Percentiles rank a stretch among this genome's conserved stretches.
phyloP scores from a whole-genome alignment of 495 filamentous ascomycete genomes.

The Choiromyces venosus region DNA sequence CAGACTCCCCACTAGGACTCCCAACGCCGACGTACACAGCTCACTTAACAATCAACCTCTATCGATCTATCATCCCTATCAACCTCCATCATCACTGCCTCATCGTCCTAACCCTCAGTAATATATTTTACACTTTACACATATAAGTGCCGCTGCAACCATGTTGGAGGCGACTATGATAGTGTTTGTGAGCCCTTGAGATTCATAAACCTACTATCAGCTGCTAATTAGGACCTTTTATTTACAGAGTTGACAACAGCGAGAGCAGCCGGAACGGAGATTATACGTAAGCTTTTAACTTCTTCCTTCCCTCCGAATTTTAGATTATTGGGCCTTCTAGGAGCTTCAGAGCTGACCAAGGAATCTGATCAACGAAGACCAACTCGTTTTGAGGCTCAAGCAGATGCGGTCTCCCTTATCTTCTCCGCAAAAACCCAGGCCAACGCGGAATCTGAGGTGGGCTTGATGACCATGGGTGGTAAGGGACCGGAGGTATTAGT shows the following conservation, averaged over 20 bases:
- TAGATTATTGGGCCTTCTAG: not conserved
- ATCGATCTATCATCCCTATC: slow-evolving; percentile 22
- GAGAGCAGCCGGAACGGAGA: slow-evolving; percentile 97
- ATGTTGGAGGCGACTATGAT: slow-evolving; percentile 66
- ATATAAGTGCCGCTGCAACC: slow-evolving; percentile 13
- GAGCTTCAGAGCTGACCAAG: slow-evolving; percentile 21
- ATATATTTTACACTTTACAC: slow-evolving; percentile 9
- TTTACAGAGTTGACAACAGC: slow-evolving; percentile 82
- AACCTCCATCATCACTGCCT: slow-evolving; percentile 5
- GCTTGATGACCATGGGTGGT: slow-evolving; percentile 97
- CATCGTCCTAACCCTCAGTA: slow-evolving; percentile 9
- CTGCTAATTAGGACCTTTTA: slow-evolving; percentile 10
- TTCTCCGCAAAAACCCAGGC: slow-evolving; percentile 89
- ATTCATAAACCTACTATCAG: slow-evolving; percentile 5
- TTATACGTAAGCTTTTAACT: slow-evolving; percentile 57
- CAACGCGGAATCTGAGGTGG: slow-evolving; percentile 94
- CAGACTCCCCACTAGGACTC: not conserved
- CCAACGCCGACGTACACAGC: not conserved
- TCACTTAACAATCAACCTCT: not conserved
- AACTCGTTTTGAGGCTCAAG: slow-evolving; percentile 89
- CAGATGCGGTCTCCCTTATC: slow-evolving; percentile 88
- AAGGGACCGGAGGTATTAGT: slow-evolving; percentile 94
- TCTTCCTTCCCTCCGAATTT: slow-evolving; percentile 3
- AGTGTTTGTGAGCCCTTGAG: slow-evolving; percentile 39
- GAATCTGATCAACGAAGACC: slow-evolving; percentile 51